Base-by-base conservation (phyloP, 2,329 filamentous ascomycete genomes). In the Stachybotrys elegans region DNA sequence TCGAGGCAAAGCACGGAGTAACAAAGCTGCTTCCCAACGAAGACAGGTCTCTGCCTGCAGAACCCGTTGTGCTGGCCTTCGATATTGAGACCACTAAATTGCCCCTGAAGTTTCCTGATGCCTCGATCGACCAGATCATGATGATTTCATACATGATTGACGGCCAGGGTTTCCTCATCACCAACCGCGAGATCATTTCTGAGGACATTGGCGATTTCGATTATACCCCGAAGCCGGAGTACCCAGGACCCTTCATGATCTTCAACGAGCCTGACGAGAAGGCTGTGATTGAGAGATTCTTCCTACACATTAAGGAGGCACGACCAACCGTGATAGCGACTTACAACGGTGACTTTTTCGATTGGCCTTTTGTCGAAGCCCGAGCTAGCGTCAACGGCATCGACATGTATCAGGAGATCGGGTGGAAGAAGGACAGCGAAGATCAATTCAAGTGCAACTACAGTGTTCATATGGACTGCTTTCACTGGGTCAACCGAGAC, bases 91-190 rank as follows among this genome's bases (percentile, higher is more conserved):
- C 93, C 3, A 92, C 88, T 5, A 98, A 98, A 61, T 73, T 93
- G 14, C 93, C 94, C 2, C 73, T 98, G 43, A 98, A 98, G 65
- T 98, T 98, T 56, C 94, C 93, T 21, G 94, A 98, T 61, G 84
- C 93, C 2, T 79, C 90, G 4, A 84, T 95, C 50, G 93, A 98
- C 68, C 92, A 95, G 63, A 86, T 98, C 60, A 98, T 98, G 91
- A 98, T 98, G 93, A 92, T 98, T 63, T 98, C 94, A 23, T 98
- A 98, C 72, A 98, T 98, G 94, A 97, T 98, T 57, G 93, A 98
- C 56, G 94, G 93, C 1, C 91, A 95, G 67, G 93, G 93, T 5
- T 98, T 97, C 56, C 74, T 98, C 27, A 97, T 98, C 65, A 98
- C 93, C 5, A 98, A 98, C 61, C 83, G 94, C 57, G 91, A 97